Evolutionary conservation across 1,284 basidiomycete genomes (phyloP).

Genomic region (Phenoliferia sp.): DNA sequence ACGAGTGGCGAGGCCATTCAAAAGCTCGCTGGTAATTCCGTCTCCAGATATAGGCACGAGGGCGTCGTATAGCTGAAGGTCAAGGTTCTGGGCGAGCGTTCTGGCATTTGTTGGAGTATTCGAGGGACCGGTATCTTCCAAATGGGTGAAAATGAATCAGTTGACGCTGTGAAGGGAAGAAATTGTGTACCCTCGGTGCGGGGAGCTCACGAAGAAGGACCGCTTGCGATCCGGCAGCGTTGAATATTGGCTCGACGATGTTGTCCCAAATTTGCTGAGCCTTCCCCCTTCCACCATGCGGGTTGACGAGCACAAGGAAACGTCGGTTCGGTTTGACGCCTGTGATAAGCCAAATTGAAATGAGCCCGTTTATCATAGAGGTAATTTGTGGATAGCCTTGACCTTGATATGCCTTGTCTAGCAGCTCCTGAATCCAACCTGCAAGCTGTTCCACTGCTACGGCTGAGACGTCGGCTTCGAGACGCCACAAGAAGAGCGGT

Average conservation of each 20-base stretch:
- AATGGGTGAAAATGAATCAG: not conserved
- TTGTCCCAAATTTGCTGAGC: conserved; percentile 58
- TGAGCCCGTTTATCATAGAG: not conserved
- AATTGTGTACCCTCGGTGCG: conserved; percentile 58
- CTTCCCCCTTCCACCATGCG: conserved; percentile 78
- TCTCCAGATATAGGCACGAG: conserved; percentile 84
- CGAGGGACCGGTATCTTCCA: conserved; percentile 62
- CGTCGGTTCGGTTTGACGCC: conserved; percentile 11
- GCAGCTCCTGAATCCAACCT: not conserved
- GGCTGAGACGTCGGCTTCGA: not conserved
- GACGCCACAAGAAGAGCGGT: not conserved
- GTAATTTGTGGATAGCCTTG: not conserved
- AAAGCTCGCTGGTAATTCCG: conserved; percentile 66
- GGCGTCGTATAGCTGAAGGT: conserved; percentile 62
- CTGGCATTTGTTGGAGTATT: conserved; percentile 56
- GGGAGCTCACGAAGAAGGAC: conserved; percentile 49
- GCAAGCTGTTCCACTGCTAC: not conserved
- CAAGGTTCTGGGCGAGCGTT: conserved; percentile 60
- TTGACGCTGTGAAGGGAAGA: conserved; percentile 7
- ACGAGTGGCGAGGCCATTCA: conserved; percentile 83
- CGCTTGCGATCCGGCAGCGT: conserved; percentile 54
- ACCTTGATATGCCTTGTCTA: conserved; percentile 10
- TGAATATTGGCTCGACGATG: conserved; percentile 71
- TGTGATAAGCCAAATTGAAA: not conserved
- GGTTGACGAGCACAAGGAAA: conserved; percentile 72